Conservation (phyloP, 306 rosid genomes). For the Fagus sylvatica region DNA sequence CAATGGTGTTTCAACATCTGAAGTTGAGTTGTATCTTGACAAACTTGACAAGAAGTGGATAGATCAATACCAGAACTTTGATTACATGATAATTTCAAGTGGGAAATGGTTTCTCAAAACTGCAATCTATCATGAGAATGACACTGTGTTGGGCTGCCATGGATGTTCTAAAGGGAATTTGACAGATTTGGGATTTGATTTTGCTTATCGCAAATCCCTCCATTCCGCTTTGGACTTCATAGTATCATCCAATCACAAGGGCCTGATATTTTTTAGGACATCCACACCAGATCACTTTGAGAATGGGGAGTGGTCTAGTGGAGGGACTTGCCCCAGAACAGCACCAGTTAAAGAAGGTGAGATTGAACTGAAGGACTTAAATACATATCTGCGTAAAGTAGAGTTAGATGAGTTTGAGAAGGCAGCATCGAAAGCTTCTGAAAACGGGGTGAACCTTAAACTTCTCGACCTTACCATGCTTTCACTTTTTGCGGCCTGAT, state of each 20-base stretch:
- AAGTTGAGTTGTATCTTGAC: slow-evolving; percentile 80
- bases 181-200: slow-evolving; percentile 73
- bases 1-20: slow-evolving; percentile 85
- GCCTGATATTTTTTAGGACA: slow-evolving; percentile 72
- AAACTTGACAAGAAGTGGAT: slow-evolving; percentile 70
- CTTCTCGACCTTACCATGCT: slow-evolving; percentile 67
- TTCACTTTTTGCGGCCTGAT: slow-evolving; percentile 76
- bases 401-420: slow-evolving; percentile 71
- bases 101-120: slow-evolving; percentile 96
- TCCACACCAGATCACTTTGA: slow-evolving; percentile 95
- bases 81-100: slow-evolving; percentile 81
- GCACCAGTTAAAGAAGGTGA: slow-evolving; percentile 76
- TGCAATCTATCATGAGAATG: slow-evolving; percentile 74
- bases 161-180: slow-evolving; percentile 61
- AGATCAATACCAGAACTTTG: slow-evolving; percentile 45
- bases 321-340: slow-evolving; percentile 77
- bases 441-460: slow-evolving; percentile 62
- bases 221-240: slow-evolving; percentile 58
- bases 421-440: slow-evolving; percentile 51
- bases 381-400: slow-evolving; percentile 48
- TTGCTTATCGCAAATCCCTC: slow-evolving; percentile 78
- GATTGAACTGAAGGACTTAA: slow-evolving; percentile 56
- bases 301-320: slow-evolving; percentile 88
- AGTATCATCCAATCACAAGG: slow-evolving; percentile 68
- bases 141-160: slow-evolving; percentile 76